These are phyloP conservation scores for Thoreauomyces humboldtii DNA, from an alignment of 192 early-diverging fungal species.

Conservation along the genomic window DNA sequence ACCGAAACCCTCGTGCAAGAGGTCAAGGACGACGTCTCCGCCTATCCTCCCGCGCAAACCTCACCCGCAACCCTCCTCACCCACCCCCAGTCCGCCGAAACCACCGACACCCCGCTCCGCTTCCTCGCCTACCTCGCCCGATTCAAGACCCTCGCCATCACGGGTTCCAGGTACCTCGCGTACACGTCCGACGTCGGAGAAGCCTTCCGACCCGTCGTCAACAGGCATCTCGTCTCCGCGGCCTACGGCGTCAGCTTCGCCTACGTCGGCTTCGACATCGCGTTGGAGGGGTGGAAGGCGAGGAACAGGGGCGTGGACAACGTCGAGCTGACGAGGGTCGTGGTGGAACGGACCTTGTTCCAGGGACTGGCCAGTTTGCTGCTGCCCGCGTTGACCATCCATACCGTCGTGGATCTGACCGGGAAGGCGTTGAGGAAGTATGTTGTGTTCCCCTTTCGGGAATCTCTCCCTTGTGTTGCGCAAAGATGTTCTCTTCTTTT, in stretches of 20 bases:
- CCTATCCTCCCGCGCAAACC: slow-evolving; percentile 7
- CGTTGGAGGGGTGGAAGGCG: slow-evolving; percentile 59
- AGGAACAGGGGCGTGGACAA: slow-evolving; percentile 41
- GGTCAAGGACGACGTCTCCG: slow-evolving; percentile 2
- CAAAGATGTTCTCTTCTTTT: background rate
- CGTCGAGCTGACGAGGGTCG: slow-evolving; percentile 42
- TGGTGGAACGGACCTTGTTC: slow-evolving; percentile 59
- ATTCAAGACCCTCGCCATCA: slow-evolving; percentile 23
- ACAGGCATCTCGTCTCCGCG: slow-evolving; percentile 51
- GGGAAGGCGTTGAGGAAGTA: slow-evolving; percentile 33
- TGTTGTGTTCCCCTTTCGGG: background rate
- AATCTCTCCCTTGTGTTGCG: background rate
- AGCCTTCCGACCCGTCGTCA: slow-evolving; percentile 63
- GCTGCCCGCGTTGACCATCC: slow-evolving; percentile 62
- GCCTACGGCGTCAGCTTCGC: slow-evolving; percentile 23
- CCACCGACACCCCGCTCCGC: slow-evolving; percentile 30
- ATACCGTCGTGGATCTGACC: slow-evolving; percentile 58
- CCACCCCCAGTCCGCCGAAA: slow-evolving; percentile 3
- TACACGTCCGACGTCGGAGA: slow-evolving; percentile 71
- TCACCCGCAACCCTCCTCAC: background rate
- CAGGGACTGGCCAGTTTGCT: slow-evolving; percentile 60
- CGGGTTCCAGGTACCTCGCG: slow-evolving; percentile 42
- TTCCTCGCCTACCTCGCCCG: slow-evolving; percentile 28
- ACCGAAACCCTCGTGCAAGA: slow-evolving; percentile 9
- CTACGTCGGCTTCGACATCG: slow-evolving; percentile 59